phyloP scores from a whole-genome alignment of 2,329 filamentous ascomycete genomes.

The Colletotrichum euphorbiae region DNA sequence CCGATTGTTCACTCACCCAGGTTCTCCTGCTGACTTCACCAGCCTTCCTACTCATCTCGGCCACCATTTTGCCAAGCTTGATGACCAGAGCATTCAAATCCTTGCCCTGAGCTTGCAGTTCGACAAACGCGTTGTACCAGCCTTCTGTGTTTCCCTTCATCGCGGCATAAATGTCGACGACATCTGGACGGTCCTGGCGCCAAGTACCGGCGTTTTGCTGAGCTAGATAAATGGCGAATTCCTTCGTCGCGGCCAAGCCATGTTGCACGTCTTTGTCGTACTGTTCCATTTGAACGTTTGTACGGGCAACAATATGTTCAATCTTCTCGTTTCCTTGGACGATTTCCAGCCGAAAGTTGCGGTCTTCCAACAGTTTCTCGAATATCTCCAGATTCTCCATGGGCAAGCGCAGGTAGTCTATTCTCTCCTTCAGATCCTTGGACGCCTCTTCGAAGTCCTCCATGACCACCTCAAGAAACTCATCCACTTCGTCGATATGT shows the following conservation, averaged over 20 bases:
- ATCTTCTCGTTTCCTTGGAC: constrained; percentile 91
- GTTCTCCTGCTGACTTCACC: constrained; percentile 84
- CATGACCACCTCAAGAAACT: constrained; percentile 85
- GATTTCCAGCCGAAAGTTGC: constrained; percentile 83
- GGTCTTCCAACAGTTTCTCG: constrained; percentile 87
- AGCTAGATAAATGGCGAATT: constrained; percentile 81
- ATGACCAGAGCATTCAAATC: constrained; percentile 76
- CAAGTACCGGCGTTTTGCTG: constrained; percentile 72
- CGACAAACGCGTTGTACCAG: constrained; percentile 84
- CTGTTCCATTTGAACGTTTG: constrained; percentile 79
- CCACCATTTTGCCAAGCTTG: constrained; percentile 80
- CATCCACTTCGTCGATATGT: constrained; percentile 94
- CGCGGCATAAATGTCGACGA: constrained; percentile 81
- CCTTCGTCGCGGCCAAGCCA: constrained; percentile 79
- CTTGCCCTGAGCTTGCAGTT: constrained; percentile 78
- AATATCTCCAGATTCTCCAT: constrained; percentile 86
- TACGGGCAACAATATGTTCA: constrained; percentile 87
- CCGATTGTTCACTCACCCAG: constrained; percentile 66
- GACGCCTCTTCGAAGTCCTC: constrained; percentile 86
- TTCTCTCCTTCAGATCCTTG: constrained; percentile 82
- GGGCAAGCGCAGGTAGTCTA: constrained; percentile 83
- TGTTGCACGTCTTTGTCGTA: constrained; percentile 82
- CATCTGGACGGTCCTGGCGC: constrained; percentile 70
- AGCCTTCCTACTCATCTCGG: constrained; percentile 87
- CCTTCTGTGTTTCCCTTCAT: constrained; percentile 95